phyloP scores from a whole-genome alignment of 2,329 filamentous ascomycete species.

The Claviceps pazoutovae region DNA sequence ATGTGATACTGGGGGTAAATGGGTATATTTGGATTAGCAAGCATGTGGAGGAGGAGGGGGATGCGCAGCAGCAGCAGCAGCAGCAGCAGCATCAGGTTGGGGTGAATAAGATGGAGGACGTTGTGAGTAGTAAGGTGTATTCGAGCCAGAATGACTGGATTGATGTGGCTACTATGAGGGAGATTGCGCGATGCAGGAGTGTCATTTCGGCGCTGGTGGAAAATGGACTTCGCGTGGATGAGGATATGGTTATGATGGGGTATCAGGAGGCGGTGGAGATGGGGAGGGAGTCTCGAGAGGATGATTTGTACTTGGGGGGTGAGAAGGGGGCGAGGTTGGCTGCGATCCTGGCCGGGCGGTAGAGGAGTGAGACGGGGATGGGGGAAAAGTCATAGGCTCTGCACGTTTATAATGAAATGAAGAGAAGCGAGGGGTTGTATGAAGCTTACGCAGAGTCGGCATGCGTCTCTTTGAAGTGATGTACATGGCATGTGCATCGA shows the following conservation, averaged over 20 bases:
- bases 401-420: too few species aligned
- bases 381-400: not conserved
- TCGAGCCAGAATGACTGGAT: constrained; percentile 91
- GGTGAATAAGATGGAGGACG: constrained; percentile 81
- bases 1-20: constrained; percentile 86
- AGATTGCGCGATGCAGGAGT: constrained; percentile 73
- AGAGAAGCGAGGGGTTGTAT: too few species aligned
- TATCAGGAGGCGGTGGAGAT: constrained; percentile 74
- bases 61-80: constrained; percentile 6
- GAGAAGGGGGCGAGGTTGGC: constrained; percentile 39
- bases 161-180: constrained; percentile 58
- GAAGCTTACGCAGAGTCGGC: too few species aligned
- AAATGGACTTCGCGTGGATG: constrained; percentile 71
- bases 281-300: constrained; percentile 45
- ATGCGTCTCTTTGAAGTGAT: too few species aligned
- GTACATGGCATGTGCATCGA: too few species aligned
- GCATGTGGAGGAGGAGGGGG: constrained; percentile 51
- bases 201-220: constrained; percentile 75
- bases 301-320: constrained; percentile 46
- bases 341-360: constrained; percentile 21
- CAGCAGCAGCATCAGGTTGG: constrained; percentile 24
- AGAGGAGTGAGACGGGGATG: not conserved
- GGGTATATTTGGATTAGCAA: constrained; percentile 94
- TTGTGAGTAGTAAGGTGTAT: constrained; percentile 73
- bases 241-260: constrained; percentile 70